Percentiles rank a stretch among this genome's conserved stretches.
Evolutionary conservation across 129 eudicot species (phyloP).

Genomic region (Pseudognaphalium luteoalbum): DNA sequence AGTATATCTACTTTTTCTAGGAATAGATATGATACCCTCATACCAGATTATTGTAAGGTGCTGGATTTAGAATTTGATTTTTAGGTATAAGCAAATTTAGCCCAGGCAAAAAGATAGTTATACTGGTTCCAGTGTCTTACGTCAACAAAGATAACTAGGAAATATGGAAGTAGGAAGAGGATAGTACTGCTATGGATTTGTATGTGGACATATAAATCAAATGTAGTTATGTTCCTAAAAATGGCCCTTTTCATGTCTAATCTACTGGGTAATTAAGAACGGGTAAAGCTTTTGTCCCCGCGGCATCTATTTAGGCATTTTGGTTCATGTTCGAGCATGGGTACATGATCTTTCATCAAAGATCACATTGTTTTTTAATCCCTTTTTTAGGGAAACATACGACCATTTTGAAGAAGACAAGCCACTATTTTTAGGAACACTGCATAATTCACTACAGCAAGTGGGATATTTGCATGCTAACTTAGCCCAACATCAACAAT

Average conservation of each 20-base stretch:
- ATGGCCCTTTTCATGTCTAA: constrained; percentile 8
- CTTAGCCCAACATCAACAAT: neutral
- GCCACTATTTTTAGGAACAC: constrained; percentile 5
- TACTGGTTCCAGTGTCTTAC: neutral
- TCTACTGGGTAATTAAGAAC: neutral
- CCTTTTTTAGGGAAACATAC: constrained; percentile 10
- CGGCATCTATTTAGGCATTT: neutral
- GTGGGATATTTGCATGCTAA: neutral
- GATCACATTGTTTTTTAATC: neutral
- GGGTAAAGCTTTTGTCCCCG: constrained; percentile 1
- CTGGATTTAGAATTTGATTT: neutral
- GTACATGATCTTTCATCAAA: constrained; percentile 14
- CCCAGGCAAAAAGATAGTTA: neutral
- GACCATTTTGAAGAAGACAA: constrained; percentile 8
- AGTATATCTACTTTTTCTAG: neutral
- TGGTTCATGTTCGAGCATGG: neutral
- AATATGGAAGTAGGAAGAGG: constrained; percentile 2
- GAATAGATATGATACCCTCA: neutral
- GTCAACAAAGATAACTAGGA: constrained; percentile 12
- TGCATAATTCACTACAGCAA: neutral
- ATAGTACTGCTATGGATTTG: neutral
- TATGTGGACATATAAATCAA: neutral
- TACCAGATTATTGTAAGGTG: constrained; percentile 12
- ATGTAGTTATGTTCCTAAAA: neutral
- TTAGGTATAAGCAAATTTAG: neutral